Conservation (phyloP, 1,284 basidiomycete genomes). For the Rhodofomes roseus region DNA sequence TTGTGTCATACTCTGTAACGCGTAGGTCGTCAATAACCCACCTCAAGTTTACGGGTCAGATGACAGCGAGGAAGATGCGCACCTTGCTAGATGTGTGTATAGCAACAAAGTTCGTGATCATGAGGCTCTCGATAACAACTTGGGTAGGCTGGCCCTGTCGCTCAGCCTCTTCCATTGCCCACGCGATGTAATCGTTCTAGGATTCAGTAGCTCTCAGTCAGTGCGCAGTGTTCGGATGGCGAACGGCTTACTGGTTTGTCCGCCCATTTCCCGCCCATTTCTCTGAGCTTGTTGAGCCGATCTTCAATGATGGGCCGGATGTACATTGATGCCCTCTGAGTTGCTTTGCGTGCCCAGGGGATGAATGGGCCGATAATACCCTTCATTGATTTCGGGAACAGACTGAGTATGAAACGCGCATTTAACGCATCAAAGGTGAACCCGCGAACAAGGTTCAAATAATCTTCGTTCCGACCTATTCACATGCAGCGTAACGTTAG, state of each 20-base stretch:
- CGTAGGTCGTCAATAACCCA: neutral
- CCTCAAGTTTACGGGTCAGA: neutral
- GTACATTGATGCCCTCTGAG: neutral
- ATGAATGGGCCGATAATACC: slow-evolving; percentile 25
- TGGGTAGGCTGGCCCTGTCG: slow-evolving; percentile 9
- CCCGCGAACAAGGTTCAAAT: slow-evolving; percentile 31
- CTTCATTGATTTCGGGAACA: slow-evolving; percentile 35
- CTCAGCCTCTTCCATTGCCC: slow-evolving; percentile 24
- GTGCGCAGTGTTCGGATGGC: neutral
- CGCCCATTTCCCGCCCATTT: slow-evolving; percentile 17
- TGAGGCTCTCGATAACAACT: slow-evolving; percentile 18
- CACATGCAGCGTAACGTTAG: neutral
- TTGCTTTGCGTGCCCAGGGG: slow-evolving; percentile 9
- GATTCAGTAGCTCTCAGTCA: neutral
- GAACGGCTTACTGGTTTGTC: slow-evolving; percentile 21
- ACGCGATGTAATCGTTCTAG: slow-evolving; percentile 25
- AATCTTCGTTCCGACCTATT: slow-evolving; percentile 34
- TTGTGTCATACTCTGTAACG: slow-evolving; percentile 32
- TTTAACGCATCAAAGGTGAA: slow-evolving; percentile 35
- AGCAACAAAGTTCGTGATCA: slow-evolving; percentile 28
- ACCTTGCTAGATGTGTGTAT: slow-evolving; percentile 28
- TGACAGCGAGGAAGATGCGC: neutral
- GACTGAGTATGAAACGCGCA: slow-evolving; percentile 27
- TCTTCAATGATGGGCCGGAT: slow-evolving; percentile 18
- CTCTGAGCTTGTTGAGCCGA: slow-evolving; percentile 9